Base-by-base conservation (phyloP, 495 filamentous ascomycete genomes). In the Neurospora sp. region DNA sequence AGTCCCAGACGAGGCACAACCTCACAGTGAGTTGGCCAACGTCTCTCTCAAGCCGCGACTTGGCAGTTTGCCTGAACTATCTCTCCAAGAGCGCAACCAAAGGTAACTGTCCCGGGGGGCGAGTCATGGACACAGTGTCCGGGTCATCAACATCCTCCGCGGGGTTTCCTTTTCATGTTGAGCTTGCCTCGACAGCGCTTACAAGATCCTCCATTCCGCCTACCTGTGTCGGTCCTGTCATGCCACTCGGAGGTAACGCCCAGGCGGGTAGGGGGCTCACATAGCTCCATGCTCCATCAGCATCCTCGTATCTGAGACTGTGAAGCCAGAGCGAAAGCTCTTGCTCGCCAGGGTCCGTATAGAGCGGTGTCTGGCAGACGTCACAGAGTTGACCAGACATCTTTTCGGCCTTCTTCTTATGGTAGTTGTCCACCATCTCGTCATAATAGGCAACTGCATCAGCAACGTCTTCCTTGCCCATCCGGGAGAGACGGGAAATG, bases 271-370 rank as follows among this genome's bases (percentile, higher is more conserved):
- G 85, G 31, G 88, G 86, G 74, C 94, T 97, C 78, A 91, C 88
- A 81, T 98, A 98, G 48, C 88, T 88, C 96, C 96, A 99, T 18
- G 85, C 83, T 9, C 94, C 95, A 10, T 89, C 88, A 20, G 86
- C 86, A 81, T 93, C 93, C 69, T 94, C 91, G 78, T 99, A 99
- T 39, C 92, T 88, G 72, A 91, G 89, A 41, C 95, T 95, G 83
- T 99, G 96, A 69, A 99, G 84, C 87, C 94, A 99, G 71, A 99
- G 91, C 4, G 92, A 93, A 27, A 99, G 85, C 84, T 99, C 96
- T 76, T 98, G 94, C 12, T 84, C 77, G 1, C 94, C 93, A 0
- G 96, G 96, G 79, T 99, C 96, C 12, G 92, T 94, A 81, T 98
- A 99, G 69, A 99, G 84, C 27, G 93, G 92, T 8, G 96, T 95